Base-by-base conservation (phyloP, 2,329 filamentous ascomycete genomes). In the Calonectria fujianensis region DNA sequence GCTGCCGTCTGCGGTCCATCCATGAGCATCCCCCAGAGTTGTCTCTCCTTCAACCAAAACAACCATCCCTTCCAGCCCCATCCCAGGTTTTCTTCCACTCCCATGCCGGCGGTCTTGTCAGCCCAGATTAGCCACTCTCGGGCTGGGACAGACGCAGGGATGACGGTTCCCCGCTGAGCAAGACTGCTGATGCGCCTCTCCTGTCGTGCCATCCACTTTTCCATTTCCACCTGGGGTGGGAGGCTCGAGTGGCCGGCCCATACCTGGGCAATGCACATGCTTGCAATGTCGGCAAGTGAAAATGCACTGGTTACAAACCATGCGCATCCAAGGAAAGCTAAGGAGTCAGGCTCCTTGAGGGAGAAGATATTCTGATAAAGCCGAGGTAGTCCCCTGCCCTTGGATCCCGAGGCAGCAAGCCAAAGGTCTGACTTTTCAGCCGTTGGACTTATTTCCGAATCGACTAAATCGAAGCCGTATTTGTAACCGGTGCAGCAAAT, bases 321-420 rank as follows among this genome's bases (percentile, higher is more conserved):
- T 13, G 73, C 78, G 32, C 77, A 79, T 9, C 80, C 78, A 48
- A 81, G 63, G 69, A 88, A 84, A 0, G 85, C 88, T 24, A 88
- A 81, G 20, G 85, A 87, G 39, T 86, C 81, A 4, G 86, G 85
- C n/a, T 85, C 81, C 27, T 82, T 78, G 0, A 86, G 81, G 4
- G 87, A 85, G 73, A 88, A 88, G 9, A 88, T 79, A 73, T 88
- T 88, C 65, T 85, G 84, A 69, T 86, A 89, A 1, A 89, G 80
- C 0, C 83, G 77, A 11, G 85, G 83, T 6, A 86, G 80, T 0
- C 82, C 72, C 1, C 80, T 75, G 48, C 73, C 75, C 13, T 80
- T 80, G 18, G 79, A 80, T 20, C 79, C 79, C 8, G 74, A 51
- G 11, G 79, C 74, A 9, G 77, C 57, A 16, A 76, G 61, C 79